Evolutionary conservation across 768 basidiomycete genomes (phyloP), one percentile per base, ranked within the genome.

Genomic region (Kwoniella botswanensis): DNA sequence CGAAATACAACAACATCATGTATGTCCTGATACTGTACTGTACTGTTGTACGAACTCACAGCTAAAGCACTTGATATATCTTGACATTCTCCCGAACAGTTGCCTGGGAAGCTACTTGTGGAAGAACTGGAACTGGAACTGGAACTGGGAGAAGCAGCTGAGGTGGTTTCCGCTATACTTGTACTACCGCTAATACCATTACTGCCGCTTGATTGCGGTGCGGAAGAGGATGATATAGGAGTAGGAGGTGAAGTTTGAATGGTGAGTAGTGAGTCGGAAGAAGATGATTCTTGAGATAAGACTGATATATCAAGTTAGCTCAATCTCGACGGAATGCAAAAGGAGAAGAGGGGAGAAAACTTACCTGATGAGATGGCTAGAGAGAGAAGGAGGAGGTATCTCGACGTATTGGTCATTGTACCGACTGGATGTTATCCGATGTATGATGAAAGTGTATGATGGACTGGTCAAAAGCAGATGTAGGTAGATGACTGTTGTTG

Each of bases 241-340:
- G 43, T 21, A 35, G 67, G 67, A 63, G 67, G 67, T 12, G 67
- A 68, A 22, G 70, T 71, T 44, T 71, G 70, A n/a, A 71, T 71
- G 3, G 70, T 66, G 42, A 70, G 54, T 21, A 53, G 24, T 50
- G 46, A 50, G 12, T 70, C 55, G 26, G 69, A 65, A 43, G 41
- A 42, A 17, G 67, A 53, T 4, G 65, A 53, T 10, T 63, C 64
- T 62, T 71, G 70, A 1, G 64, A 26, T 0, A 66, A 52, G 29
- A 68, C 67, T 68, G 42, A 35, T 35, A 7, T 35, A 35, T 35
- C 35, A 35, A 35, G 7, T 35, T 35, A 35, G 35, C 35, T 35
- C 35, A 35, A 5, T 5, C 4, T 35, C 35, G 7, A 35, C 6
- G 43, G 22, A 13, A 42, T 57, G 57, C n/a, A 56, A 17, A 55